Percentiles rank a stretch among this genome's conserved stretches.
phyloP scores from a whole-genome alignment of 73 alveolate genomes.

The Paramecium pentaurelia region DNA sequence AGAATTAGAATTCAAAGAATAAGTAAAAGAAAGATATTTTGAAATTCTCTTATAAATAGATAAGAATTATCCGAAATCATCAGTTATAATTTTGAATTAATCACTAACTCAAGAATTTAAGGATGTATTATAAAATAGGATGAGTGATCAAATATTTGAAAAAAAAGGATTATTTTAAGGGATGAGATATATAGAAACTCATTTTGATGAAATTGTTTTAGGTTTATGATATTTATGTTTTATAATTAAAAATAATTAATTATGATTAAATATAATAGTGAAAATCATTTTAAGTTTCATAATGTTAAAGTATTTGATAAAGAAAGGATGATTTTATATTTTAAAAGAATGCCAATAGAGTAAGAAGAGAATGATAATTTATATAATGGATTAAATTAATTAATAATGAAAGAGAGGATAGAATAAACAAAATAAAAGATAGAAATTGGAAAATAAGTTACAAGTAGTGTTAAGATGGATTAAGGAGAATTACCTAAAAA shows the following conservation, averaged over 20 bases:
- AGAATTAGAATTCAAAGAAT: neutral
- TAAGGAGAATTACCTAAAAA: slow-evolving; percentile 21
- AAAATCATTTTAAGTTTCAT: slow-evolving; percentile 43
- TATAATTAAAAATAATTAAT: neutral
- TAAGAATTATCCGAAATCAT: neutral
- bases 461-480: slow-evolving; percentile 11
- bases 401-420: neutral
- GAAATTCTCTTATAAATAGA: neutral
- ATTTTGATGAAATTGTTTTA: neutral
- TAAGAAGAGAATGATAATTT: neutral
- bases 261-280: slow-evolving; percentile 39
- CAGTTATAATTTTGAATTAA: neutral
- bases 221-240: neutral
- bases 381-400: neutral
- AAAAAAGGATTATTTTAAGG: neutral
- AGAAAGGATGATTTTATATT: slow-evolving; percentile 19
- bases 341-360: slow-evolving; percentile 26
- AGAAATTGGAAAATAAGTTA: neutral
- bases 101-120: neutral
- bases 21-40: neutral
- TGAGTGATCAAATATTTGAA: neutral
- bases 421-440: neutral
- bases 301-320: neutral
- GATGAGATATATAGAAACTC: neutral
- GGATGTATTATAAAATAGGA: neutral